These are phyloP conservation scores for Didymella exigua DNA, from an alignment of 2,329 filamentous ascomycete species.

Conservation along the genomic window DNA sequence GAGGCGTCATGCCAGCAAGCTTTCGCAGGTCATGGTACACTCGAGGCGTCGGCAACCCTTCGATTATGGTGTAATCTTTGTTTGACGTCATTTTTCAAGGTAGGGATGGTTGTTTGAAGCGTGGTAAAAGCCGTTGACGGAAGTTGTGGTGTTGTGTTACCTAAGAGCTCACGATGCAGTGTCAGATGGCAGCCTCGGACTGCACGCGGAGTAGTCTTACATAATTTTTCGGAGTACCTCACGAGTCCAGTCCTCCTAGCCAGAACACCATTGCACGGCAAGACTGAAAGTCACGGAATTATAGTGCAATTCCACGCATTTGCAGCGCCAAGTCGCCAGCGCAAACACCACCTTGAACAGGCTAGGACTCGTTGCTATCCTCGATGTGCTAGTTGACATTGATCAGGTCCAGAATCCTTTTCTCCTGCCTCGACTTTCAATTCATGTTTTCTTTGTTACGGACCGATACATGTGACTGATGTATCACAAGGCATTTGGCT, in stretches of 20 bases:
- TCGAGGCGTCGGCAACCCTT: slow-evolving; percentile 36
- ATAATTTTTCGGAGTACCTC: slow-evolving; percentile 4
- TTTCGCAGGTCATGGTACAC: slow-evolving; percentile 41
- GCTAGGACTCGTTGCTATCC: background rate
- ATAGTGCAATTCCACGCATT: background rate
- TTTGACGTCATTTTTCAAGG: slow-evolving; percentile 16
- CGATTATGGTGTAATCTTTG: slow-evolving; percentile 33
- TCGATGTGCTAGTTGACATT: background rate
- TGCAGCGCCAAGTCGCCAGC: background rate
- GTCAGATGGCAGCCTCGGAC: slow-evolving; percentile 15
- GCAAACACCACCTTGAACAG: background rate
- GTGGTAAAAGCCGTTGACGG: background rate
- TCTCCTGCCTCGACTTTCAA: background rate
- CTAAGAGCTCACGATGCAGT: slow-evolving; percentile 21
- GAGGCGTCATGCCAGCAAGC: slow-evolving; percentile 38
- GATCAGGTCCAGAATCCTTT: background rate
- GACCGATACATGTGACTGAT: slow-evolving; percentile 1
- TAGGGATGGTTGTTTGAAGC: background rate
- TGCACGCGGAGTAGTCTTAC: slow-evolving; percentile 10
- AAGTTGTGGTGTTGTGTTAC: slow-evolving; percentile 10
- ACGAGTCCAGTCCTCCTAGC: background rate
- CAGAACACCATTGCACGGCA: background rate
- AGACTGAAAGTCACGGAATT: background rate
- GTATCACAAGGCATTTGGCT: slow-evolving; percentile 2
- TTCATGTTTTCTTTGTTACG: background rate